Conservation (phyloP, 2,329 filamentous ascomycete species). For the Colletotrichum theobromicola region DNA sequence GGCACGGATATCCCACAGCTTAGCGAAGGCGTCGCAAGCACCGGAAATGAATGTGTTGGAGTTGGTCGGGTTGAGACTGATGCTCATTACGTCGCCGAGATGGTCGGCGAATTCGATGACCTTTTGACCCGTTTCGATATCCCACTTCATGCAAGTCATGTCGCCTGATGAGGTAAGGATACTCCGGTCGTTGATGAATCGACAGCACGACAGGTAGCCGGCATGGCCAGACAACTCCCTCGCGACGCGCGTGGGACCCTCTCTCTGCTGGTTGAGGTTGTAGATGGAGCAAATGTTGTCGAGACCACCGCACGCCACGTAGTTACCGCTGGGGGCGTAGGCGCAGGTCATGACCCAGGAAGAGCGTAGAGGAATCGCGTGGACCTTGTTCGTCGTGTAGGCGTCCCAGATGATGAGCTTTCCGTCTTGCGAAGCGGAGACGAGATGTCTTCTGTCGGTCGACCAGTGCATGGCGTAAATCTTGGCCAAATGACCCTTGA, state of each 20-base stretch:
- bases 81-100: constrained; percentile 98
- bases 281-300: constrained; percentile 99
- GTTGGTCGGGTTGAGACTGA: constrained; percentile 98
- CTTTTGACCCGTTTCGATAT: constrained; percentile 97
- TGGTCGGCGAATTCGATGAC: constrained; percentile 98
- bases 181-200: constrained; percentile 97
- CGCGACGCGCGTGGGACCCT: constrained; percentile 96
- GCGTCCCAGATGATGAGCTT: constrained; percentile 99
- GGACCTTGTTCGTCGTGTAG: constrained; percentile 99
- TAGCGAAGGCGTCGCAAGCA: constrained; percentile 97
- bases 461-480: constrained; percentile 99
- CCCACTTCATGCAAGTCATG: constrained; percentile 99
- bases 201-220: constrained; percentile 96
- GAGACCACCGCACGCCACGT: constrained; percentile 95
- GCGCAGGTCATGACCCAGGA: constrained; percentile 99
- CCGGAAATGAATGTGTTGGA: constrained; percentile 99
- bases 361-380: constrained; percentile 94
- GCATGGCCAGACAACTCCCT: constrained; percentile 96
- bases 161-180: constrained; percentile 98
- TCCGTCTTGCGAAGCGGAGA: constrained; percentile 97
- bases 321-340: constrained; percentile 97
- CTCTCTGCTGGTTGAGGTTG: constrained; percentile 91
- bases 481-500: constrained; percentile 98
- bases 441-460: constrained; percentile 93
- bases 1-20: constrained; percentile 98